A percentile compares a stretch with the other conserved stretches of the same genome.
Conservation (phyloP, 805 yeast genomes). For the Isabelozyma heimii region DNA sequence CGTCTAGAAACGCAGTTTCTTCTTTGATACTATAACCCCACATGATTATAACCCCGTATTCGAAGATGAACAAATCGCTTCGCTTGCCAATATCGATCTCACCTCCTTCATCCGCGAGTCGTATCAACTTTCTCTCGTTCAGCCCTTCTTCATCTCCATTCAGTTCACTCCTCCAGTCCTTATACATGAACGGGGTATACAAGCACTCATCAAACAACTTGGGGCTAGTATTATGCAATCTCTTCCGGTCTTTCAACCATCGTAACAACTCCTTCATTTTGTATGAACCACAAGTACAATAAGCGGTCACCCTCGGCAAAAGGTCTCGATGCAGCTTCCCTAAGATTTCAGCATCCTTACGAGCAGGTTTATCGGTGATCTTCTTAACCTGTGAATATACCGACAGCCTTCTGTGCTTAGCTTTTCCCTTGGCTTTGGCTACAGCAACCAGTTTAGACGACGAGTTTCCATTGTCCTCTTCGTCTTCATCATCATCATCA, state of each 20-base stretch:
- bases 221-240: constrained; percentile 75
- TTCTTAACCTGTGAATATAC: constrained; percentile 82
- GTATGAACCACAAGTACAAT: constrained; percentile 92
- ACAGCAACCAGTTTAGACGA: not conserved
- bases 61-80: constrained; percentile 84
- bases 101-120: constrained; percentile 92
- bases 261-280: constrained; percentile 81
- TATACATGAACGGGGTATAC: constrained; percentile 84
- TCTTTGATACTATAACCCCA: constrained; percentile 93
- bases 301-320: constrained; percentile 92
- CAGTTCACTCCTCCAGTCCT: constrained; percentile 62
- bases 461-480: not conserved
- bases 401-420: constrained; percentile 21
- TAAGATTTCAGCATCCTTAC: constrained; percentile 89
- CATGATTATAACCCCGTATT: constrained; percentile 93
- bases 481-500: constrained; percentile 36
- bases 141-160: constrained; percentile 9
- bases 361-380: constrained; percentile 83
- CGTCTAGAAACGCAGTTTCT: constrained; percentile 76
- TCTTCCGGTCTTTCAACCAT: constrained; percentile 79
- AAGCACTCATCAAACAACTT: constrained; percentile 91
- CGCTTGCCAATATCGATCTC: constrained; percentile 83
- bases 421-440: constrained; percentile 1
- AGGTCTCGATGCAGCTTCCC: constrained; percentile 83
- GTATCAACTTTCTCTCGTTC: constrained; percentile 40